Evolutionary conservation across 2,329 filamentous ascomycete genomes (phyloP).

Genomic region (Microcyclospora tardicrescens): DNA sequence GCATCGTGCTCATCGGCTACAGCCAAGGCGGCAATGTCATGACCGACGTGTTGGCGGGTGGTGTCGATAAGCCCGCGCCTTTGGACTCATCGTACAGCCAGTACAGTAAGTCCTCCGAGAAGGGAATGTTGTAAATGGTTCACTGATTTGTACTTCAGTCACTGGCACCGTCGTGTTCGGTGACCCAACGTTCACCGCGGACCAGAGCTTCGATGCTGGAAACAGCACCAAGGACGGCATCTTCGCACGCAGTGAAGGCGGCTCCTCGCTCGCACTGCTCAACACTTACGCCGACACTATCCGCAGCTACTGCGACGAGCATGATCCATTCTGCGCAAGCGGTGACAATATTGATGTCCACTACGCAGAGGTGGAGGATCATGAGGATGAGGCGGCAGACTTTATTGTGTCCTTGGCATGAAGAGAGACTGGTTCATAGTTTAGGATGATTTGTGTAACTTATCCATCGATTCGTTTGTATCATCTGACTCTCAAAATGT

Average conservation of each 20-base stretch:
- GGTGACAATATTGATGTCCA: conserved; percentile 10
- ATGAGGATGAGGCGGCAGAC: conserved; percentile 9
- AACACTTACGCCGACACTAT: conserved; percentile 10
- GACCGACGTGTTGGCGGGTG: conserved; percentile 7
- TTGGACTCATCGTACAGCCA: conserved; percentile 16
- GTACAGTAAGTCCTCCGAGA: conserved; percentile 10
- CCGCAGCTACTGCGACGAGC: conserved; percentile 13
- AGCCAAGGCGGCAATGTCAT: conserved; percentile 19
- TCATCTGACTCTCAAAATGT: too few species aligned
- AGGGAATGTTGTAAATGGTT: not conserved
- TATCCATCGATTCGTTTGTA: too few species aligned
- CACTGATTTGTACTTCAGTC: conserved; percentile 10
- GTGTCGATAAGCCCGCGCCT: conserved; percentile 15
- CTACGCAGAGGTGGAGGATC: conserved; percentile 6
- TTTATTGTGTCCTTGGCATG: conserved; percentile 8
- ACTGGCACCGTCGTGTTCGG: conserved; percentile 26
- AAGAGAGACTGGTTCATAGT: not conserved
- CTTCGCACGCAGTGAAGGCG: conserved; percentile 7
- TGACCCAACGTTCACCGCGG: conserved; percentile 22
- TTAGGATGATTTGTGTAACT: too few species aligned
- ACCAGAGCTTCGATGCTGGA: conserved; percentile 20
- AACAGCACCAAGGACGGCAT: conserved; percentile 19
- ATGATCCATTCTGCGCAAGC: conserved; percentile 13
- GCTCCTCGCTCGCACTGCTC: conserved; percentile 6
- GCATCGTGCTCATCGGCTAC: conserved; percentile 27